phyloP scores from a whole-genome alignment of 805 yeast genomes.

The Cyberlindnera mycetangii region DNA sequence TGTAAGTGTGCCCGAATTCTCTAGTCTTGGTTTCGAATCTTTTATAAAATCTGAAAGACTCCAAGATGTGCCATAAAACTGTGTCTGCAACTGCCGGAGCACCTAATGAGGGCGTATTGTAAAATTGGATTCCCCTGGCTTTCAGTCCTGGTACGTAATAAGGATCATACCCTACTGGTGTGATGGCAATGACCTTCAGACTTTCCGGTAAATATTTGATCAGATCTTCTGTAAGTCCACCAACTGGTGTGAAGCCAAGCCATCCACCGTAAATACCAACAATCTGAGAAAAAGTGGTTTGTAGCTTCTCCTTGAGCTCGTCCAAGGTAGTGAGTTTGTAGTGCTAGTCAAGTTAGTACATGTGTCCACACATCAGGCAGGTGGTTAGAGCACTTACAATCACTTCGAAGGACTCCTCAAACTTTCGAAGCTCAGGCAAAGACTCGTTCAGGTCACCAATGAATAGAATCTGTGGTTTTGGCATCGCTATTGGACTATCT shows the following conservation, averaged over 20 bases:
- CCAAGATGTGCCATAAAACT: conserved; percentile 53
- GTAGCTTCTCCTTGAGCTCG: conserved; percentile 35
- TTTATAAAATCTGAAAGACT: conserved; percentile 50
- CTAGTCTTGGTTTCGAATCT: conserved; percentile 33
- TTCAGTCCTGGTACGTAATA: conserved; percentile 43
- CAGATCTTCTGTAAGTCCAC: conserved; percentile 46
- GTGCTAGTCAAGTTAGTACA: conserved; percentile 13
- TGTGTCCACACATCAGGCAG: not conserved
- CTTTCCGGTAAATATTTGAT: conserved; percentile 42
- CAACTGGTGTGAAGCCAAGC: conserved; percentile 49
- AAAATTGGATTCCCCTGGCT: conserved; percentile 39
- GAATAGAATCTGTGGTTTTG: conserved; percentile 32
- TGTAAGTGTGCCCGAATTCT: conserved; percentile 37
- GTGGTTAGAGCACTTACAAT: conserved; percentile 15
- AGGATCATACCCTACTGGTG: conserved; percentile 58
- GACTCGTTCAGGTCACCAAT: conserved; percentile 41
- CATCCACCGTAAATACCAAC: conserved; percentile 59
- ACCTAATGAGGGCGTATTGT: conserved; percentile 44
- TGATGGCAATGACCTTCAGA: conserved; percentile 47
- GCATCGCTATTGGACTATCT: conserved; percentile 2
- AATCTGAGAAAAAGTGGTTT: conserved; percentile 34
- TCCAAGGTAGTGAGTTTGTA: conserved; percentile 38
- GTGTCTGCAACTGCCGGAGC: conserved; percentile 66
- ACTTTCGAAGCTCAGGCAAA: conserved; percentile 37
- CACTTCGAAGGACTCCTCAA: conserved; percentile 37